Conservation (phyloP, 1,139 yeast genomes). For the Diutina rugosa region DNA sequence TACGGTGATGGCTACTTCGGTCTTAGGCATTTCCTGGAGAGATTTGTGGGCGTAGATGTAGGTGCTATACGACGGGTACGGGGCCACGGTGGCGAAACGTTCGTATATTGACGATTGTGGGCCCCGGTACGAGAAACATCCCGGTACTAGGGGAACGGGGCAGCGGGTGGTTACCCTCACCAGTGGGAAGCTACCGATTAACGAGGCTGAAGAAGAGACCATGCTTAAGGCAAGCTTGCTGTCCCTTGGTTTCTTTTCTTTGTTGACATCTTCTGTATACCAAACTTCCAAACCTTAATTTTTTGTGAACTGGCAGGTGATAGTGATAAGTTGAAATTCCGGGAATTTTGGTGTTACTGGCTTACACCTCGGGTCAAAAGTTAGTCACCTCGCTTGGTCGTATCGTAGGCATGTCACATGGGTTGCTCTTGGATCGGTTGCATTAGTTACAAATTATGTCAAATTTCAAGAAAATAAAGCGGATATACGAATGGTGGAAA, state of each 20-base stretch:
- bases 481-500: not conserved
- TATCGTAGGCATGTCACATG: no score
- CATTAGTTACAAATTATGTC: not conserved
- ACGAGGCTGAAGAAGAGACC: not conserved
- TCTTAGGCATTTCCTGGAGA: no score
- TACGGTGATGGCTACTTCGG: no score
- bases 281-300: no score
- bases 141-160: not conserved
- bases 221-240: not conserved
- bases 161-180: not conserved
- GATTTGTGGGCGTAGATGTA: no score
- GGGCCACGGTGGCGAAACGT: not conserved
- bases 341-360: no score
- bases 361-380: no score
- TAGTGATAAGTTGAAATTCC: no score
- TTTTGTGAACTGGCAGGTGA: no score
- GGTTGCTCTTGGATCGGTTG: not conserved
- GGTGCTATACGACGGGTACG: no score
- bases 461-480: not conserved
- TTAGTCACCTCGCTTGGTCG: no score
- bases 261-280: no score
- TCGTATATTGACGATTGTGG: not conserved
- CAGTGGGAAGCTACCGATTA: not conserved
- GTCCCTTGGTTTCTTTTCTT: not conserved
- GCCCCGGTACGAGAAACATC: not conserved